Conservation (phyloP, 1,284 basidiomycete species). For the Sporisorium graminicola region DNA sequence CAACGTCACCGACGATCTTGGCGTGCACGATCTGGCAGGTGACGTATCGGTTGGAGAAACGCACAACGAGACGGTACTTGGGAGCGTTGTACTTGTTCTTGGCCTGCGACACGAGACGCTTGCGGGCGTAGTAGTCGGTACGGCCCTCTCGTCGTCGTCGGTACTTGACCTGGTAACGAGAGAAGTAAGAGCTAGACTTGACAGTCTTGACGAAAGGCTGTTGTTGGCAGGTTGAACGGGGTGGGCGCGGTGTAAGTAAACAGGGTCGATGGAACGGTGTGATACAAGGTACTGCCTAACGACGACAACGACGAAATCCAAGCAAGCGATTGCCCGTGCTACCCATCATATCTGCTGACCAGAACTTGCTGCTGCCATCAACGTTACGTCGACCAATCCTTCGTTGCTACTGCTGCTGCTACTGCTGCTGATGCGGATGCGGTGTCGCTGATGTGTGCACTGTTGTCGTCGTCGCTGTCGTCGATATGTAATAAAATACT, state of each 20-base stretch:
- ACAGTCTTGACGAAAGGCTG: slow-evolving; percentile 74
- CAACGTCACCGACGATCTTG: slow-evolving; percentile 95
- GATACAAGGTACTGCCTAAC: not conserved
- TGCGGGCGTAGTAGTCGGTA: slow-evolving; percentile 99
- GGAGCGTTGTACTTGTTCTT: slow-evolving; percentile 99
- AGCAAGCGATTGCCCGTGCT: not conserved
- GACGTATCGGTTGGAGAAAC: slow-evolving; percentile 75
- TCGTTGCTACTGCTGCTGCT: not conserved
- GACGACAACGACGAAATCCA: not conserved
- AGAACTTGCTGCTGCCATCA: not conserved
- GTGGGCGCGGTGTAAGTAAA: slow-evolving; percentile 21
- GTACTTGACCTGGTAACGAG: slow-evolving; percentile 78
- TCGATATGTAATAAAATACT: slow-evolving; percentile 20
- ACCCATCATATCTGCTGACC: not conserved
- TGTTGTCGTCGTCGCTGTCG: slow-evolving; percentile 3
- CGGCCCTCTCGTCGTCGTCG: slow-evolving; percentile 88
- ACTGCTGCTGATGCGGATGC: not conserved
- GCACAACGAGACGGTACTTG: slow-evolving; percentile 98
- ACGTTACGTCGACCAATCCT: not conserved
- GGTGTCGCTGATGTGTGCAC: not conserved
- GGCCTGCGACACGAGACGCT: slow-evolving; percentile 94
- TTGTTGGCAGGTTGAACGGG: not conserved
- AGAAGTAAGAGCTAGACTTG: slow-evolving; percentile 87
- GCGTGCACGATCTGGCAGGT: slow-evolving; percentile 86
- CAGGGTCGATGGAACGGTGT: too few relatives aligned